Conservation (phyloP, 2,329 filamentous ascomycete species). For the Fusarium sp. region DNA sequence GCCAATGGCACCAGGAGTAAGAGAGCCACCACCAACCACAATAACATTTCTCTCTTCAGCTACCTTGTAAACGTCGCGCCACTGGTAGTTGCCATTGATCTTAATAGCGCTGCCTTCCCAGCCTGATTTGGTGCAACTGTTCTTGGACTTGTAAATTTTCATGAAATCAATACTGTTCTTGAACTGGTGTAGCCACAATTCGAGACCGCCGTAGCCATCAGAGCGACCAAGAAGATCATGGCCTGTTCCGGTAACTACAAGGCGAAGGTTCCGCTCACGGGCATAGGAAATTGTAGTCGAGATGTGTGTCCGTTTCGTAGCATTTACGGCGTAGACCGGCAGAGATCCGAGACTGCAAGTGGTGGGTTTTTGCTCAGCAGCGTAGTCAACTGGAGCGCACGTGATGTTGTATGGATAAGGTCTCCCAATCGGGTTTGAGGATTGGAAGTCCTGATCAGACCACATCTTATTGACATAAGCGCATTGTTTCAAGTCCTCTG, state of each 20-base stretch:
- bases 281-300: constrained; percentile 13
- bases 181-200: constrained; percentile 35
- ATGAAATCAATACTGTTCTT: constrained; percentile 21
- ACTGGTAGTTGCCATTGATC: constrained; percentile 32
- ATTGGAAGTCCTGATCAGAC: constrained; percentile 38
- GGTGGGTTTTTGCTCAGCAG: constrained; percentile 15
- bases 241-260: constrained; percentile 32
- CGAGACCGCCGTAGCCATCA: constrained; percentile 31
- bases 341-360: constrained; percentile 32
- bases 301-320: constrained; percentile 21
- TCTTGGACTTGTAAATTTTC: constrained; percentile 8
- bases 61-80: constrained; percentile 36
- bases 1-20: constrained; percentile 33
- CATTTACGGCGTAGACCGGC: constrained; percentile 31
- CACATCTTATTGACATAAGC: constrained; percentile 36
- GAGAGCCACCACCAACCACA: constrained; percentile 31
- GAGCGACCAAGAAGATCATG: constrained; percentile 36
- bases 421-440: constrained; percentile 34
- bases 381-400: constrained; percentile 31
- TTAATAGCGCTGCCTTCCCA: constrained; percentile 29
- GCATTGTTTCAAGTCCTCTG: constrained; percentile 24
- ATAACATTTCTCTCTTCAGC: constrained; percentile 31
- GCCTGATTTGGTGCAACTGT: constrained; percentile 2
- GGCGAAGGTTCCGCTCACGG: constrained; percentile 7
- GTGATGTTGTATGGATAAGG: constrained; percentile 41